These are phyloP conservation scores for Malus orientalis DNA, from an alignment of 306 rosid genomes.

Conservation along the genomic window DNA sequence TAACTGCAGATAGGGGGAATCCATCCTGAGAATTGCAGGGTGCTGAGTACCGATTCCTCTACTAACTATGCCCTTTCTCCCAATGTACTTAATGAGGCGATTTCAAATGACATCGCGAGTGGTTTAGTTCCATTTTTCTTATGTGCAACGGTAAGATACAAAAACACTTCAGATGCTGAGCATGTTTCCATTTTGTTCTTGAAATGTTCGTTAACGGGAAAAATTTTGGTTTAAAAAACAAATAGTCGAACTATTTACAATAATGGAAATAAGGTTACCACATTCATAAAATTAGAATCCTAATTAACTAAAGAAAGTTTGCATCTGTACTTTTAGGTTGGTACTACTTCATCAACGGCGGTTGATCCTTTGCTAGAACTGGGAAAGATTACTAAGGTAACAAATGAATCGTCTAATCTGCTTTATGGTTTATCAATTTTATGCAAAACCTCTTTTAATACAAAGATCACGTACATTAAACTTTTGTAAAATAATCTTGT, in stretches of 20 bases:
- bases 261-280: not conserved
- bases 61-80: constrained; percentile 72
- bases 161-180: constrained; percentile 1
- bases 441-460: not conserved
- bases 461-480: not conserved
- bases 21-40: constrained; percentile 74
- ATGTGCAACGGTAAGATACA: constrained; percentile 72
- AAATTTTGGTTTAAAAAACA: not conserved
- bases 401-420: not conserved
- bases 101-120: constrained; percentile 50
- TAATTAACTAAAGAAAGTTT: constrained; percentile 8
- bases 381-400: constrained; percentile 69
- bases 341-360: constrained; percentile 93
- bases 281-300: not conserved
- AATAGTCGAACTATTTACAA: not conserved
- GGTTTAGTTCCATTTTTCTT: constrained; percentile 85
- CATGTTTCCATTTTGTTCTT: constrained; percentile 5
- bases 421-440: not conserved
- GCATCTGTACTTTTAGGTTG: constrained; percentile 45
- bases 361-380: constrained; percentile 72
- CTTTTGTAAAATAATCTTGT: not conserved
- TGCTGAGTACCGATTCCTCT: constrained; percentile 59
- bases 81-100: constrained; percentile 50
- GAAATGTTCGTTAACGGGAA: not conserved
- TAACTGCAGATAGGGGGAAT: constrained; percentile 72